Base-by-base conservation (phyloP, 352 stramenopile species). In the Globisporangium perplexum region DNA sequence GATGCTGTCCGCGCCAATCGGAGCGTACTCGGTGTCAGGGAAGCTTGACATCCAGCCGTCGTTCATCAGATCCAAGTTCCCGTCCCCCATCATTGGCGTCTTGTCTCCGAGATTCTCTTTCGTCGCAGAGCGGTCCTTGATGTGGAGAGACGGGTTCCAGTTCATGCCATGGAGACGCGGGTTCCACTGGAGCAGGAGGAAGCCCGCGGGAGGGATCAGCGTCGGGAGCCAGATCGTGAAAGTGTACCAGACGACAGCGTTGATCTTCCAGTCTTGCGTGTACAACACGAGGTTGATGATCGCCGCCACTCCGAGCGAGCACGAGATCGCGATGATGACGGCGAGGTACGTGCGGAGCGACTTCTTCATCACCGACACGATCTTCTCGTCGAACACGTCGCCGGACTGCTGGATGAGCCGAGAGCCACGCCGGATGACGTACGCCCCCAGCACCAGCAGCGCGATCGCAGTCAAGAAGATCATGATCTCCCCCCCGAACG, bases 121-220 rank as follows among this genome's bases (percentile, higher is more conserved):
- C 1, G 68, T 82, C 10, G 71, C 20, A 0, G 43, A 45, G 0
- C 63, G 60, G 26, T 79, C 62, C 42, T 86, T 86, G 8, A 78
- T 62, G 41, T 83, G 69, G 28, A 83, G 49, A 14, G 73, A 79
- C 22, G 72, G 67, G 51, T 79, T 84, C 68, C 72, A 88, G 43
- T 84, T 86, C 63, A 83, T 77, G n/a, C 72, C 72, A 35, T 90
- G 77, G 11, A 92, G 59, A 1, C 82, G 72, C 8, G 83, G 76
- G 53, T 92, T 94, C 83, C 83, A 94, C 58, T 92, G 81, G n/a
- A 94, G 63, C 10, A 92, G 44, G 23, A 94, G 63, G 64, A 92
- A 94, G 0, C 79, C 83, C 18, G 83, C 71, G 3, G 81, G 75
- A 26, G 83, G 83, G 4, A 92, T 69, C 17, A 94, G 38, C 14